Conservation (phyloP, 176 grass and related monocot species). For the Tuctoria greenei region DNA sequence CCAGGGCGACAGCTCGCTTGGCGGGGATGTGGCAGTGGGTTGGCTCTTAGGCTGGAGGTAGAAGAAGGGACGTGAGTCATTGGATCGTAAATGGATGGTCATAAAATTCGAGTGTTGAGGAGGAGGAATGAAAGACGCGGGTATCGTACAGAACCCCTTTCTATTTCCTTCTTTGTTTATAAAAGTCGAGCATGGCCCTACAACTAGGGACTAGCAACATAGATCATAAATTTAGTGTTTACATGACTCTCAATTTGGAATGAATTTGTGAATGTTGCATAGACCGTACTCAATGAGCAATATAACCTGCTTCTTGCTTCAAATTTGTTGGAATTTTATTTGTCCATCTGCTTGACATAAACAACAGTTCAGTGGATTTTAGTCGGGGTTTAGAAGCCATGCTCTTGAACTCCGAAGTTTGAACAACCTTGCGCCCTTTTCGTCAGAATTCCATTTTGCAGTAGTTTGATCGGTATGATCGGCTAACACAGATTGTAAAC, state of each 20-base stretch:
- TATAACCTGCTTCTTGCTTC: not conserved
- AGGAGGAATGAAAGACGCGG: too few relatives aligned
- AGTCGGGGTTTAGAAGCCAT: not conserved
- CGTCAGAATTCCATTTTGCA: not conserved
- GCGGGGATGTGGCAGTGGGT: too few relatives aligned
- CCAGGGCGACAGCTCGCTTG: too few relatives aligned
- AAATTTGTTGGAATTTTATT: not conserved
- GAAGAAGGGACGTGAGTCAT: too few relatives aligned
- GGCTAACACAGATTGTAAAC: not conserved
- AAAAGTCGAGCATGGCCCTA: not conserved
- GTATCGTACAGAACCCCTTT: not conserved
- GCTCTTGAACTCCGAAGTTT: not conserved
- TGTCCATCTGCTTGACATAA: not conserved
- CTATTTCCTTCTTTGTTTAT: conserved; percentile 7
- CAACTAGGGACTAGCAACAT: not conserved
- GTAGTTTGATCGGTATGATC: not conserved
- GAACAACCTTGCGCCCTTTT: not conserved
- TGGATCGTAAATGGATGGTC: too few relatives aligned
- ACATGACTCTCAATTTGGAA: not conserved
- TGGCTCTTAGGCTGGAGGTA: too few relatives aligned
- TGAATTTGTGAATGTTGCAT: not conserved
- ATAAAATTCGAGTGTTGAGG: too few relatives aligned
- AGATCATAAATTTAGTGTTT: not conserved
- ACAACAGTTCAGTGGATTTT: not conserved
- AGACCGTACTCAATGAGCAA: not conserved